Percentiles rank a stretch among this genome's conserved stretches.
phyloP scores from a whole-genome alignment of 1,139 yeast genomes.

The Taphrina flavorubra region DNA sequence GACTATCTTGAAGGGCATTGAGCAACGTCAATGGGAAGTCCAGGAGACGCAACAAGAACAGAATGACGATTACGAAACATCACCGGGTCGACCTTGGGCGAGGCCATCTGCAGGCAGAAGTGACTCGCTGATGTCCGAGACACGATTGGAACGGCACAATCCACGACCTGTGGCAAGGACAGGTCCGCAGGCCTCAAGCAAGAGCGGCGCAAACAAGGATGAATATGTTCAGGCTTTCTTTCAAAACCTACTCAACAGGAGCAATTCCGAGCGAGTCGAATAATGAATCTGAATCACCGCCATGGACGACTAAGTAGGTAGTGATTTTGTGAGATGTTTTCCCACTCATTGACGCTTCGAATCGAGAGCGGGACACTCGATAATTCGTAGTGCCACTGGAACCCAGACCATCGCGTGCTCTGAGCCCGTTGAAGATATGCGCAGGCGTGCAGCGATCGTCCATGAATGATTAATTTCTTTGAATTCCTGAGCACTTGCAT shows the following conservation, averaged over 20 bases:
- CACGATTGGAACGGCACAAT: neutral
- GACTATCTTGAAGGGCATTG: neutral
- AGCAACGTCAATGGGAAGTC: conserved; percentile 32
- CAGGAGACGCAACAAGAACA: conserved; percentile 12
- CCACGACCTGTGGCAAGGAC: neutral
- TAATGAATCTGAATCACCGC: neutral
- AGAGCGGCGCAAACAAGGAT: conserved; percentile 17
- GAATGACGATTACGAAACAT: neutral
- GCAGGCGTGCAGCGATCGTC: no score
- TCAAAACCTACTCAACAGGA: conserved; percentile 16
- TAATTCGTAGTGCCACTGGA: no score
- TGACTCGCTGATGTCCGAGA: neutral
- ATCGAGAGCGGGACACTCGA: no score
- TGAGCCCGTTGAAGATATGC: no score
- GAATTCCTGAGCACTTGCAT: no score
- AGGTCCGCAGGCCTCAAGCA: neutral
- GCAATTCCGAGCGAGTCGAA: conserved; percentile 11
- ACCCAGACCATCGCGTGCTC: no score
- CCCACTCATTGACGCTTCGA: no score
- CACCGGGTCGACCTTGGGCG: neutral
- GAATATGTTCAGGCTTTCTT: conserved; percentile 33
- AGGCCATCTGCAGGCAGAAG: neutral
- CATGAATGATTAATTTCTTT: no score
- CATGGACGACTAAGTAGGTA: no score
- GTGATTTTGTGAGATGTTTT: no score